Percentiles rank a stretch among this genome's conserved stretches.
Conservation (phyloP, 2,329 filamentous ascomycete species). For the Trichoderma harzianum region DNA sequence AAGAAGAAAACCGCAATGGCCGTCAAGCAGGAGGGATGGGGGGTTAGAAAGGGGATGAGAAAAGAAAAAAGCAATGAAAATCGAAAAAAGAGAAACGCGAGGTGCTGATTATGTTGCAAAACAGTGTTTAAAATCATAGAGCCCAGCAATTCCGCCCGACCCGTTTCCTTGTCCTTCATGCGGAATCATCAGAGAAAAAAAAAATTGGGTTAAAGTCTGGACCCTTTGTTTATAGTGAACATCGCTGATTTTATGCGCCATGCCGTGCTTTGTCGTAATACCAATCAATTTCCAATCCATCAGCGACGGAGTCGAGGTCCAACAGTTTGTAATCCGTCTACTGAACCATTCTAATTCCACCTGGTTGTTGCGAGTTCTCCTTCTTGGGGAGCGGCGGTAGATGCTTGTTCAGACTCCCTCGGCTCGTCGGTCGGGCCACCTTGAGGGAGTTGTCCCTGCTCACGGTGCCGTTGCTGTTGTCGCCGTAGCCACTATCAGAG, state of each 20-base stretch:
- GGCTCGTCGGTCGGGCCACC: conserved; percentile 41
- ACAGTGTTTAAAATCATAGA: conserved; percentile 17
- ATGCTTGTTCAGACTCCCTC: conserved; percentile 58
- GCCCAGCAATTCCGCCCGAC: conserved; percentile 19
- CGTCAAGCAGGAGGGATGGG: not conserved
- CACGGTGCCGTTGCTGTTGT: conserved; percentile 32
- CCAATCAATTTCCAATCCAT: conserved; percentile 21
- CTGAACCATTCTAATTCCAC: conserved; percentile 31
- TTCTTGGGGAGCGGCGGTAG: conserved; percentile 53
- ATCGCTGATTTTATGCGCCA: conserved; percentile 21
- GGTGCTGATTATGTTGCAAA: conserved; percentile 19
- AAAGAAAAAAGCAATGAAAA: not conserved
- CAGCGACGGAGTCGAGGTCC: conserved; percentile 20
- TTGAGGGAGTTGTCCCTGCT: conserved; percentile 31
- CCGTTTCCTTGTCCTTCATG: conserved; percentile 20
- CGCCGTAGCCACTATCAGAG: conserved; percentile 47
- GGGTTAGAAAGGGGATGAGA: not conserved
- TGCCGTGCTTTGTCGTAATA: conserved; percentile 21
- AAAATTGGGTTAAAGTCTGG: conserved; percentile 9
- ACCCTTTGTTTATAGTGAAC: conserved; percentile 15
- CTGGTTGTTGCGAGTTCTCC: conserved; percentile 28
- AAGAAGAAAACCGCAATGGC: not conserved
- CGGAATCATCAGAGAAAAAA: conserved; percentile 20
- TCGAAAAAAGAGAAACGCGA: conserved; percentile 1
- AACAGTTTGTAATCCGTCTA: conserved; percentile 25